Conservation (phyloP, 2,329 filamentous ascomycete species). For the Lachnellula suecica region DNA sequence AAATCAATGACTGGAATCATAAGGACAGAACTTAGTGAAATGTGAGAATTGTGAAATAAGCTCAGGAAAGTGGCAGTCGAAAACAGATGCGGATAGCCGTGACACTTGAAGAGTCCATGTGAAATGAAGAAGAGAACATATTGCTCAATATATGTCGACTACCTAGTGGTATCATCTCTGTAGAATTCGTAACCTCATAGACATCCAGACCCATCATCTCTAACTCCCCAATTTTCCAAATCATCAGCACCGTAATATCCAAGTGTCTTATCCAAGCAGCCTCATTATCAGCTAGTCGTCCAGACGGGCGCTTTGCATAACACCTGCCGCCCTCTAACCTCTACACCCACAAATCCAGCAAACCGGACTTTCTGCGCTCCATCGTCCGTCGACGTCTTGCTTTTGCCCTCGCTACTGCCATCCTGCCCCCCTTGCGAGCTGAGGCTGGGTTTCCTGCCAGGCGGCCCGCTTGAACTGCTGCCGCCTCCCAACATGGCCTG, state of each 20-base stretch:
- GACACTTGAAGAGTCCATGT: neutral
- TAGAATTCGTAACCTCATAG: slow-evolving; percentile 13
- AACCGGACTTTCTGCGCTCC: slow-evolving; percentile 61
- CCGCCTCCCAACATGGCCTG: slow-evolving; percentile 33
- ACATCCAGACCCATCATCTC: neutral
- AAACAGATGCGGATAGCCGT: too few species aligned
- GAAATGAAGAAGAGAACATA: neutral
- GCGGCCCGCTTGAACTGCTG: slow-evolving; percentile 5
- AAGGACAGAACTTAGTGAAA: too few species aligned
- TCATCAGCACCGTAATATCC: neutral
- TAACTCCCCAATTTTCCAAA: neutral
- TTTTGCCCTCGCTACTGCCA: slow-evolving; percentile 19
- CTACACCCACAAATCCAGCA: slow-evolving; percentile 71
- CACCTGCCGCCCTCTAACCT: slow-evolving; percentile 74
- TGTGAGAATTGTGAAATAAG: too few species aligned
- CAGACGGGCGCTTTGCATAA: slow-evolving; percentile 76
- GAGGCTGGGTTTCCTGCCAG: slow-evolving; percentile 8
- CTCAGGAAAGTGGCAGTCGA: too few species aligned
- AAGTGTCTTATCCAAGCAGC: neutral
- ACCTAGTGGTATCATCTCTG: slow-evolving; percentile 11
- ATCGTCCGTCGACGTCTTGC: slow-evolving; percentile 29
- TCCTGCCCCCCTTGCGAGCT: slow-evolving; percentile 10
- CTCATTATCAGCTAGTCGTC: slow-evolving; percentile 42
- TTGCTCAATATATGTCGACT: slow-evolving; percentile 3
- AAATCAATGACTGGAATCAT: too few species aligned